Evolutionary conservation across 768 basidiomycete genomes (phyloP).

Genomic region (Lactifluus piperatus): DNA sequence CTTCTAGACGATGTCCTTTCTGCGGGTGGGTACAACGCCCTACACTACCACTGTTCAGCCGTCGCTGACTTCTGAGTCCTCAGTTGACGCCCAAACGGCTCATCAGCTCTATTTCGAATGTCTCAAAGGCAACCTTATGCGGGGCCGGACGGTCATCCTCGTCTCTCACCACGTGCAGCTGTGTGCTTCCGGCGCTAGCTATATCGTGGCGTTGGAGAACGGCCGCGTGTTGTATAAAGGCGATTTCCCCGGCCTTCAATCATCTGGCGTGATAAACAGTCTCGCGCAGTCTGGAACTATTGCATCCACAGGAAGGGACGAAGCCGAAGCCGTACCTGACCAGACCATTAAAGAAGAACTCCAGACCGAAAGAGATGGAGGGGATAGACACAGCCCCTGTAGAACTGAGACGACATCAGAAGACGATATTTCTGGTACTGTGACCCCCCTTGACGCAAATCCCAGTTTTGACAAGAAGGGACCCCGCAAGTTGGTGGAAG

Average conservation of each 20-base stretch:
- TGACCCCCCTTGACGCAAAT: slow-evolving; percentile 28
- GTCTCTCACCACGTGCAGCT: slow-evolving; percentile 94
- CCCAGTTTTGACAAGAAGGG: slow-evolving; percentile 36
- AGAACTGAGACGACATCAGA: slow-evolving; percentile 27
- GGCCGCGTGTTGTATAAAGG: slow-evolving; percentile 76
- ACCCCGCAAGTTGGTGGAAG: slow-evolving; percentile 77
- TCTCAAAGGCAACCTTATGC: slow-evolving; percentile 67
- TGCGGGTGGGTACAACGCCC: slow-evolving; percentile 28
- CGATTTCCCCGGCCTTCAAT: slow-evolving; percentile 49
- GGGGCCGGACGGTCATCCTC: slow-evolving; percentile 74
- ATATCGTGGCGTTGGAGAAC: slow-evolving; percentile 78
- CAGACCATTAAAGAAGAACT: slow-evolving; percentile 22
- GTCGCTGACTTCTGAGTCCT: neutral
- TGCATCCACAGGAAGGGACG: slow-evolving; percentile 26
- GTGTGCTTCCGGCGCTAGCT: slow-evolving; percentile 68
- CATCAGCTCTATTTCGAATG: slow-evolving; percentile 76
- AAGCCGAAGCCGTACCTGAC: slow-evolving; percentile 33
- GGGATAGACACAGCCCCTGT: slow-evolving; percentile 28
- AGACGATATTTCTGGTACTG: slow-evolving; percentile 35
- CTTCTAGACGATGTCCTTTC: slow-evolving; percentile 77
- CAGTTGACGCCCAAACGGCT: slow-evolving; percentile 82
- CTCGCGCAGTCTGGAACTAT: slow-evolving; percentile 50
- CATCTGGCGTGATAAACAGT: slow-evolving; percentile 55
- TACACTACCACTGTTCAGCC: neutral
- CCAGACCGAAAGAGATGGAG: slow-evolving; percentile 15